Conservation (phyloP, 257 asterid genomes). For the Schizonepeta tenuifolia region DNA sequence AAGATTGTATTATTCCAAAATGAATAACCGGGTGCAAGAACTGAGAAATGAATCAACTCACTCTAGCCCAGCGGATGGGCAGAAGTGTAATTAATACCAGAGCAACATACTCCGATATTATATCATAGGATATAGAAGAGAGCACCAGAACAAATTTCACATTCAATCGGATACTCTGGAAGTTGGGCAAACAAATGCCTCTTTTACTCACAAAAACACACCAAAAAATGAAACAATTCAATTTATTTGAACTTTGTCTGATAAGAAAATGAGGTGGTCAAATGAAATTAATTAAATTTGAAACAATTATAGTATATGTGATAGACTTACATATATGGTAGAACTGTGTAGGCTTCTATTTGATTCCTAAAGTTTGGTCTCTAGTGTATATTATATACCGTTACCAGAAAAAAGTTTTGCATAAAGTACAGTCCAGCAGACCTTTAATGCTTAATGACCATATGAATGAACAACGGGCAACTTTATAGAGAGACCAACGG, state of each 20-base stretch:
- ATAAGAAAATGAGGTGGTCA: background rate
- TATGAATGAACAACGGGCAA: background rate
- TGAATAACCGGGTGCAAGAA: conserved; percentile 22
- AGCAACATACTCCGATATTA: background rate
- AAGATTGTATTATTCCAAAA: conserved; percentile 24
- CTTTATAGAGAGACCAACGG: background rate
- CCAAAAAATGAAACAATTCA: background rate
- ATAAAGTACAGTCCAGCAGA: too few species aligned
- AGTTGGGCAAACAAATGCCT: conserved; percentile 9
- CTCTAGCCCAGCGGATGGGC: conserved; percentile 8
- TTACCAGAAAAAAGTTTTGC: background rate
- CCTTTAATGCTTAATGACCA: background rate
- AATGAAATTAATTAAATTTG: background rate
- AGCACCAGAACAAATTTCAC: conserved; percentile 9
- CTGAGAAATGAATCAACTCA: conserved; percentile 17
- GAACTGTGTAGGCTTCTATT: too few species aligned
- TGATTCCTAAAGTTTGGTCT: too few species aligned
- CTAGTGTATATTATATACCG: background rate
- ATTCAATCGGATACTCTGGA: conserved; percentile 8
- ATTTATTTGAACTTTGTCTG: background rate
- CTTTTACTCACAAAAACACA: background rate
- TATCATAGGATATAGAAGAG: conserved; percentile 16
- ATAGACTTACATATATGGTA: too few species aligned
- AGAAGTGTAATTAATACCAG: conserved; percentile 9
- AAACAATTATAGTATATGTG: too few species aligned